Evolutionary conservation across 306 rosid species (phyloP).

Genomic region (Lathyrus aphaca): DNA sequence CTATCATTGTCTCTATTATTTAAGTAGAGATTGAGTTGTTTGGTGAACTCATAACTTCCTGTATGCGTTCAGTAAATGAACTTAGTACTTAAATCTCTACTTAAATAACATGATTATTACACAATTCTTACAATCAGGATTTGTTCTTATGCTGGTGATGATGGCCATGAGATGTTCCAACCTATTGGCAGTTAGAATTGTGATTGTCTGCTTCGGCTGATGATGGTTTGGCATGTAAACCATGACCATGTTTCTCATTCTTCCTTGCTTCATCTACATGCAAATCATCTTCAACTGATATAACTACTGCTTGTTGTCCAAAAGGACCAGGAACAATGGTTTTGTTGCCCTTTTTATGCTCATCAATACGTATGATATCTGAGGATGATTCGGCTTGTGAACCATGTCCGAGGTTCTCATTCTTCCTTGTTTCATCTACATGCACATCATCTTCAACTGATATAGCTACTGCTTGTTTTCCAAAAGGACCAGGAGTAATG

Average conservation of each 20-base stretch:
- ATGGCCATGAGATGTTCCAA: conserved; percentile 31
- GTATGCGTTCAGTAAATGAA: too few species aligned
- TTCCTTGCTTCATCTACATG: conserved; percentile 54
- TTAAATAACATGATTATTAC: too few species aligned
- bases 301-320: conserved; percentile 48
- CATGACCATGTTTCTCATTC: conserved; percentile 42
- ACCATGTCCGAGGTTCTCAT: conserved; percentile 40
- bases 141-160: conserved; percentile 19
- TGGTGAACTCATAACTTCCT: background rate
- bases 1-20: background rate
- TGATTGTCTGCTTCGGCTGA: conserved; percentile 29
- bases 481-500: conserved; percentile 62
- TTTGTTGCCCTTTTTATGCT: conserved; percentile 57
- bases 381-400: conserved; percentile 47
- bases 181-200: conserved; percentile 35
- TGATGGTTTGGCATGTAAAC: conserved; percentile 47
- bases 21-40: background rate
- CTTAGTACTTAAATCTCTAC: too few species aligned
- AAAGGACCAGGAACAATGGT: conserved; percentile 61
- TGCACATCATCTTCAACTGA: conserved; percentile 74
- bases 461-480: conserved; percentile 47
- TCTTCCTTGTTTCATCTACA: conserved; percentile 50
- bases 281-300: conserved; percentile 73
- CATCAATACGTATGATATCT: conserved; percentile 52
- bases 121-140: background rate